Conservation (phyloP, 2,329 filamentous ascomycete genomes). For the Colletotrichum sojae region DNA sequence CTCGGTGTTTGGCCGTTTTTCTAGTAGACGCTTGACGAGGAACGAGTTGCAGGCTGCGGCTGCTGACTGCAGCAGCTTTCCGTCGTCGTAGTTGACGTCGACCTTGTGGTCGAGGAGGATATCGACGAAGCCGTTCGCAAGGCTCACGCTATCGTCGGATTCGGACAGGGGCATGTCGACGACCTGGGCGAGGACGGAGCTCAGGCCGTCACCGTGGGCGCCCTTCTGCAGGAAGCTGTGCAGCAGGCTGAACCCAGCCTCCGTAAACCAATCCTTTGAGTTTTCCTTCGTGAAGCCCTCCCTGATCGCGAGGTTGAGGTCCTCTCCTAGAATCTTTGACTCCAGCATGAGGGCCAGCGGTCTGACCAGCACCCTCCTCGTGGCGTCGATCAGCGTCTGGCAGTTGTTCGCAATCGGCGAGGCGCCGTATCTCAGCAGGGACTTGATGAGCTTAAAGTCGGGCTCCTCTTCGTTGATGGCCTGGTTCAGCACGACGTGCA, state of each 20-base stretch:
- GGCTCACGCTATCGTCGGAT: constrained; percentile 49
- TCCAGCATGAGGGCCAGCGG: constrained; percentile 60
- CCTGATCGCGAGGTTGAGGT: constrained; percentile 61
- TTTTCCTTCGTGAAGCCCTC: constrained; percentile 60
- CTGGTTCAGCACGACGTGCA: constrained; percentile 65
- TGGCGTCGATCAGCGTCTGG: constrained; percentile 66
- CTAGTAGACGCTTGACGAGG: constrained; percentile 66
- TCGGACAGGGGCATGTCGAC: constrained; percentile 58
- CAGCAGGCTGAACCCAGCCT: constrained; percentile 62
- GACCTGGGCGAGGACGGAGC: constrained; percentile 60
- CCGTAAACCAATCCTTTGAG: constrained; percentile 61
- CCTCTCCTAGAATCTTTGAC: constrained; percentile 55
- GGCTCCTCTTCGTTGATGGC: constrained; percentile 66
- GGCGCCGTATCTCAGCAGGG: constrained; percentile 58
- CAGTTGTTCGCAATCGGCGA: constrained; percentile 66
- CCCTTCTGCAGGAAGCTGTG: constrained; percentile 65
- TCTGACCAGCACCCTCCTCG: constrained; percentile 54
- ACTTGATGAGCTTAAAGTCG: constrained; percentile 38
- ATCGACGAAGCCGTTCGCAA: constrained; percentile 63
- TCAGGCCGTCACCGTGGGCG: constrained; percentile 61
- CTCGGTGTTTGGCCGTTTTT: constrained; percentile 63
- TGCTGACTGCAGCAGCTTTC: constrained; percentile 66
- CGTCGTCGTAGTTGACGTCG: constrained; percentile 64
- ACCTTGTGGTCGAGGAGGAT: constrained; percentile 57
- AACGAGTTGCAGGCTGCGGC: constrained; percentile 65